Conservation (phyloP, 2,329 filamentous ascomycete species). For the Nothomitra cinnamomea region DNA sequence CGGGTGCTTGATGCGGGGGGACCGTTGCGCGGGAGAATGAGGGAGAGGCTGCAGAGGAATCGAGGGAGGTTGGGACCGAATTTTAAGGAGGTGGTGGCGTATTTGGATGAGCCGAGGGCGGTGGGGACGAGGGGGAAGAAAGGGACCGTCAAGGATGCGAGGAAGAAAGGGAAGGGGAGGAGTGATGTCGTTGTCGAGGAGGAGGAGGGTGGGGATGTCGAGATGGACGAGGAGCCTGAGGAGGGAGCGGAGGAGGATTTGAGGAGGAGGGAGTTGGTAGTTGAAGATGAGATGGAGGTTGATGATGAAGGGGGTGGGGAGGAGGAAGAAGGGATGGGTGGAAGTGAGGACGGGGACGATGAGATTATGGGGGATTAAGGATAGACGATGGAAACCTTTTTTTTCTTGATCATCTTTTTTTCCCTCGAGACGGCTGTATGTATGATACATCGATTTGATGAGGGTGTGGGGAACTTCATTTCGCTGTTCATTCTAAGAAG, state of each 20-base stretch:
- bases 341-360: conserved; percentile 15
- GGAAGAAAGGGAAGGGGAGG: conserved; percentile 22
- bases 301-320: conserved; percentile 23
- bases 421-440: not conserved
- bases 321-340: conserved; percentile 20
- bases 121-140: conserved; percentile 23
- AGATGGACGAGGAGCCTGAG: conserved; percentile 25
- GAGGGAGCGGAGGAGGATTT: conserved; percentile 12
- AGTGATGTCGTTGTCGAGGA: conserved; percentile 15
- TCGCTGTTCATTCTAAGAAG: too few species aligned
- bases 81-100: conserved; percentile 68
- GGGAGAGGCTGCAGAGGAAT: conserved; percentile 60
- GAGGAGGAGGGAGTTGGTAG: conserved; percentile 13
- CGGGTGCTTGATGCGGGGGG: conserved; percentile 45
- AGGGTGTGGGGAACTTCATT: too few species aligned
- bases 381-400: not conserved
- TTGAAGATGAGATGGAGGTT: conserved; percentile 18
- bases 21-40: conserved; percentile 43
- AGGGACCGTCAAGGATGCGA: conserved; percentile 19
- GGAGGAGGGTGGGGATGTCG: conserved; percentile 24
- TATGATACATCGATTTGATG: too few species aligned
- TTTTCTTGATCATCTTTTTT: not conserved
- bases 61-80: conserved; percentile 65
- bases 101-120: conserved; percentile 53
- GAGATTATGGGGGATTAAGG: conserved; percentile 25